Evolutionary conservation across 2,329 filamentous ascomycete genomes (phyloP).

Genomic region (Trichothecium sympodiale): DNA sequence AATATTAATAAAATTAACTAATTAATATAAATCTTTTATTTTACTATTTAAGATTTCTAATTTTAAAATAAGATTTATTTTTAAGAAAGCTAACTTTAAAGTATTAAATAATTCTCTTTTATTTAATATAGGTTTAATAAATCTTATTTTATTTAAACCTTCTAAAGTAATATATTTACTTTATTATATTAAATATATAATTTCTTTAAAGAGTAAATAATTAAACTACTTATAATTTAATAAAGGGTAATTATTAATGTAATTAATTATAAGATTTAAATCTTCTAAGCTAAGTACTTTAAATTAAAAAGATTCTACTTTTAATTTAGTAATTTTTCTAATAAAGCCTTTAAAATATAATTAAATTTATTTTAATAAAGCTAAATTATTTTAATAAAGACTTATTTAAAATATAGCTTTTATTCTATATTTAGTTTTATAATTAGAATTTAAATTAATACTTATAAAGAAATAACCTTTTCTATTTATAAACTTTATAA

Average conservation of each 20-base stretch:
- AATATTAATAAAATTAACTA: not conserved
- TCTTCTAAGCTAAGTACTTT: too few species aligned
- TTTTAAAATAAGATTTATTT: too few species aligned
- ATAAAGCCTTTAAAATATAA: too few species aligned
- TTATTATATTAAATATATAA: conserved; percentile 1
- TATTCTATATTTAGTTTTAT: conserved; percentile 1
- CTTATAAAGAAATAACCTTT: too few species aligned
- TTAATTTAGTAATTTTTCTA: too few species aligned
- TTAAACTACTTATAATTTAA: conserved; percentile 3
- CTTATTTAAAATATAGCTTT: not conserved
- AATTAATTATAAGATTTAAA: not conserved
- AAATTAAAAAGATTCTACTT: too few species aligned
- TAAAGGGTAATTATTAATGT: not conserved
- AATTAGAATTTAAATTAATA: not conserved
- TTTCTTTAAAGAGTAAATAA: not conserved
- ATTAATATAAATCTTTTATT: not conserved
- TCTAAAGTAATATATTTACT: not conserved
- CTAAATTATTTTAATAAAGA: not conserved
- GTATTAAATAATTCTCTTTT: not conserved
- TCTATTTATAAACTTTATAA: too few species aligned
- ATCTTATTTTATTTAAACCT: not conserved
- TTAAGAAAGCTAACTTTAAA: too few species aligned
- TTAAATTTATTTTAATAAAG: conserved; percentile 1
- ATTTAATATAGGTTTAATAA: not conserved
- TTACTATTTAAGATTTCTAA: too few species aligned